Evolutionary conservation across 1,284 basidiomycete species (phyloP), one percentile per base, ranked within the genome.

Genomic region (Anthracocystis panici-leucophaei): DNA sequence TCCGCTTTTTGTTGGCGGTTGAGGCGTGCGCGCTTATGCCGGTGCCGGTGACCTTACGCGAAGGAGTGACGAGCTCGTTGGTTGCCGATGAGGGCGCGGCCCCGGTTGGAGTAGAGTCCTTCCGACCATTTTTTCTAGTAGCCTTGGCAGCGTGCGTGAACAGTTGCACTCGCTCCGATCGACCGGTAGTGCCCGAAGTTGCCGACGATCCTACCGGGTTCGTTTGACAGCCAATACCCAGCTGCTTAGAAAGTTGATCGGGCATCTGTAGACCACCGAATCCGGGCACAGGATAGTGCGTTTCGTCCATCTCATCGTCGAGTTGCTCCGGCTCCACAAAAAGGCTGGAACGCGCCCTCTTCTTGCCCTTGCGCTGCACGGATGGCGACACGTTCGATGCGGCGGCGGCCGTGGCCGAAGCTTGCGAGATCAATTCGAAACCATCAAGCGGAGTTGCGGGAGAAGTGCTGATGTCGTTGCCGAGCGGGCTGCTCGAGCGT

Each of bases 211-310:
- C 14, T 20, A n/a, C 20, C 10, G 31, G 7, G 21, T 31, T 16
- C 21, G 20, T 12, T 40, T n/a, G 50, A 25, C 18, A 5, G 21
- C 9, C 11, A 10, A 23, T 11, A 16, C 14, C 27, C n/a, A n/a
- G 25, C 45, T 25, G 25, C 3, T 29, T 14, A 29, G 31, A 29
- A 6, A 5, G 20, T 23, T 11, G 21, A 38, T 12, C 49, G 16
- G 31, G 31, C 31, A 56, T 23, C 42, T 35, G 31, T 18, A 29
- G 23, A 18, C 16, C 44, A 14, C 16, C 59, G 21, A 59, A 18
- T 11, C 75, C 75, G 11, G 75, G 75, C 75, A 77, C 73, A 12
- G 75, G 75, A n/a, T 61, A 77, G 9, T 61, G 38, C 6, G 25
- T 44, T n/a, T 77, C 75, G 38, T 77, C 65, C 48, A 51, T 57